Evolutionary conservation across 768 basidiomycete species (phyloP).

Genomic region (Trametes sanguinea): DNA sequence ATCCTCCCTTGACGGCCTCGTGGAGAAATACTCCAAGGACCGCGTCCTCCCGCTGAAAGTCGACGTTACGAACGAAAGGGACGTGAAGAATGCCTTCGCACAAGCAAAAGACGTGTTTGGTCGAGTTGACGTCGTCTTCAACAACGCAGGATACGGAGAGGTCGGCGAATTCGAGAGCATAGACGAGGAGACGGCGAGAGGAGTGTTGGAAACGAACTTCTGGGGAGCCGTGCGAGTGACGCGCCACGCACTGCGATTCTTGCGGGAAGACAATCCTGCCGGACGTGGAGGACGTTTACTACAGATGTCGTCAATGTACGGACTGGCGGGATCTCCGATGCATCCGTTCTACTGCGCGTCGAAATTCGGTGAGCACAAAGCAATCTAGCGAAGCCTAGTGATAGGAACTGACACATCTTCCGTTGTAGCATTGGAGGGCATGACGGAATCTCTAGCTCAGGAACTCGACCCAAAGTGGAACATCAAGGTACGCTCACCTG

Average conservation of each 20-base stretch:
- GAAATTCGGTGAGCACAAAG: constrained; percentile 6
- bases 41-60: constrained; percentile 27
- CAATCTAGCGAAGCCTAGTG: too few species aligned
- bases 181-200: constrained; percentile 14
- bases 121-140: constrained; percentile 32
- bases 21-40: constrained; percentile 11
- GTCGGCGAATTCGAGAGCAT: constrained; percentile 25
- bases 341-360: constrained; percentile 19
- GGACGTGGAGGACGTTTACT: constrained; percentile 37
- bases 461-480: constrained; percentile 41
- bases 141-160: constrained; percentile 27
- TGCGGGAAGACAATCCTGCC: constrained; percentile 41
- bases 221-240: constrained; percentile 34
- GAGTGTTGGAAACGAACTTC: constrained; percentile 30
- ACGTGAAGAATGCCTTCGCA: constrained; percentile 25
- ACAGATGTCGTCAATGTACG: constrained; percentile 36
- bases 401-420: background rate
- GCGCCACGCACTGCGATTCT: constrained; percentile 35
- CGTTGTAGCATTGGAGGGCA: constrained; percentile 33
- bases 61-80: constrained; percentile 23
- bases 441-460: constrained; percentile 28
- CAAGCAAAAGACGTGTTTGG: constrained; percentile 22
- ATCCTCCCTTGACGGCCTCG: constrained; percentile 26
- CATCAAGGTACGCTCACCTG: constrained; percentile 31
- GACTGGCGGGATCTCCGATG: constrained; percentile 14